Percentiles rank a stretch among this genome's conserved stretches.
phyloP scores from a whole-genome alignment of 495 filamentous ascomycete genomes.

The Talaromyces liani region DNA sequence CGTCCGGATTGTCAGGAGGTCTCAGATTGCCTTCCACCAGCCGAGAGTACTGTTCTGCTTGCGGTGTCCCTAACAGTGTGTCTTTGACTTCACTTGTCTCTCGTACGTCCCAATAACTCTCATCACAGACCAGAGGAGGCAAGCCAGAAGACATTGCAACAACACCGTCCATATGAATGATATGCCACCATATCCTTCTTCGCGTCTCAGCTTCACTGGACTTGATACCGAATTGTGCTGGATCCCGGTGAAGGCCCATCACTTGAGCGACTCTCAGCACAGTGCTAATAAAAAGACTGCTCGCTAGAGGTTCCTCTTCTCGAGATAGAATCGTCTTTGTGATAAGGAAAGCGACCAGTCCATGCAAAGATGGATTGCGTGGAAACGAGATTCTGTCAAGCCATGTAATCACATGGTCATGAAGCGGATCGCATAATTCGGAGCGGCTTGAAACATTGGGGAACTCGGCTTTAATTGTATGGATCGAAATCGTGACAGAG shows the following conservation, averaged over 20 bases:
- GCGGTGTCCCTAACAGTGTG: conserved; percentile 31
- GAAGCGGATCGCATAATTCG: conserved; percentile 29
- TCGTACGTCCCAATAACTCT: conserved; percentile 41
- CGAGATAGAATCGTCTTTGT: conserved; percentile 40
- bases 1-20: conserved; percentile 35
- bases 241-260: conserved; percentile 67
- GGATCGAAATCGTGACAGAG: conserved; percentile 37
- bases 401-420: conserved; percentile 36
- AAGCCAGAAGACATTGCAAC: conserved; percentile 42
- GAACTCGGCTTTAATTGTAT: conserved; percentile 38
- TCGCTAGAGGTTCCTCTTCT: conserved; percentile 40
- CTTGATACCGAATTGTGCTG: conserved; percentile 54
- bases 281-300: conserved; percentile 45
- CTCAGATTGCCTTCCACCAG: conserved; percentile 25
- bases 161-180: conserved; percentile 56
- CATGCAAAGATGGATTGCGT: conserved; percentile 38
- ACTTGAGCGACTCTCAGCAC: conserved; percentile 61
- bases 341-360: conserved; percentile 37
- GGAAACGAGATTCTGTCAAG: conserved; percentile 37
- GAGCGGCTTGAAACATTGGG: conserved; percentile 23
- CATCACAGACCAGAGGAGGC: conserved; percentile 36
- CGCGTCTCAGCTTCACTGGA: conserved; percentile 63
- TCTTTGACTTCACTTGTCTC: conserved; percentile 41
- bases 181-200: conserved; percentile 67
- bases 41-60: conserved; percentile 30